Conservation (phyloP, 2,329 filamentous ascomycete species). For the Lachnellula arida region DNA sequence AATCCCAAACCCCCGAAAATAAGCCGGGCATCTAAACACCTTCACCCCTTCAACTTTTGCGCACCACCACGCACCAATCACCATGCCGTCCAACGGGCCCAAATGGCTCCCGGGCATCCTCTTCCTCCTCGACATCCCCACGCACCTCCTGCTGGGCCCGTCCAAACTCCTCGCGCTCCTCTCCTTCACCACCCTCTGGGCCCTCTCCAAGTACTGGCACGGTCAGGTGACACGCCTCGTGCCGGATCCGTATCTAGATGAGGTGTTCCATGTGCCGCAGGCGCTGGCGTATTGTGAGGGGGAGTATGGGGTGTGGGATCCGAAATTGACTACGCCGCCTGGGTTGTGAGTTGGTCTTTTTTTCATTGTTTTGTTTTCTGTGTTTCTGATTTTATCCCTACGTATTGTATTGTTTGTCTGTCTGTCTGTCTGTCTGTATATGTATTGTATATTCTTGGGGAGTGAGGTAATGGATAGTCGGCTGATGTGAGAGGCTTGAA, state of each 20-base stretch:
- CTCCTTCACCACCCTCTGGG: background rate
- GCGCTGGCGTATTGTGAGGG: slow-evolving; percentile 80
- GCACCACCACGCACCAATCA: background rate
- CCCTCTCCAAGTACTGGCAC: slow-evolving; percentile 22
- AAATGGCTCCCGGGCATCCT: background rate
- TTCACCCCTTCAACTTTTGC: no score
- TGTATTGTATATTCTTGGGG: no score
- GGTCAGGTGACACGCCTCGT: slow-evolving; percentile 25
- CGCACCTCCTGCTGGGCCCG: background rate
- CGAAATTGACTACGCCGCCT: slow-evolving; percentile 95
- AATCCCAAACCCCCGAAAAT: no score
- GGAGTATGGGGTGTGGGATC: slow-evolving; percentile 77
- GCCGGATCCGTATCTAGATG: slow-evolving; percentile 47
- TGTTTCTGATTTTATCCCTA: no score
- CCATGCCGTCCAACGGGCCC: background rate
- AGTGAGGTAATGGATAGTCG: background rate
- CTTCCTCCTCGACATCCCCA: slow-evolving; percentile 27
- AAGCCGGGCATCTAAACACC: no score
- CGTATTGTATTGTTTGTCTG: no score
- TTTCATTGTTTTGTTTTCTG: no score
- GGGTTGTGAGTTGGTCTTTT: slow-evolving; percentile 57
- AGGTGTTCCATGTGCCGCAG: slow-evolving; percentile 86
- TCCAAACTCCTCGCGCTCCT: background rate
- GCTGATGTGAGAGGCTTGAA: background rate
- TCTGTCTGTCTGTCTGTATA: no score